A percentile compares a stretch with the other conserved stretches of the same genome.
These are phyloP conservation scores for Fusarium sororula DNA, from an alignment of 2,329 filamentous ascomycete genomes.

Conservation along the genomic window DNA sequence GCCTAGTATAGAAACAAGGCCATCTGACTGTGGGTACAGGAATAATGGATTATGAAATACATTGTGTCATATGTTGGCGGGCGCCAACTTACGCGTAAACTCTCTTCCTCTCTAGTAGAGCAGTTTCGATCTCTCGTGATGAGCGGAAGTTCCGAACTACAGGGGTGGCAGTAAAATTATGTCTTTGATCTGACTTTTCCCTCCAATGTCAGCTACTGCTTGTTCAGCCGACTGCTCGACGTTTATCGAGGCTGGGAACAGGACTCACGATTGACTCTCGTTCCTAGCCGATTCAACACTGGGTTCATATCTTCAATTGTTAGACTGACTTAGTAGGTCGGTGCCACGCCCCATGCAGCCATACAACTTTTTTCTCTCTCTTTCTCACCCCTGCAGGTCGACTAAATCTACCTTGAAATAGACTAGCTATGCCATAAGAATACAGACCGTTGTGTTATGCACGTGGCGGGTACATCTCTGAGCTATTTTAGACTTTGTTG, in stretches of 20 bases:
- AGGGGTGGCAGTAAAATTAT: neutral
- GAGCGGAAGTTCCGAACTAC: neutral
- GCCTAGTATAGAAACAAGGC: neutral
- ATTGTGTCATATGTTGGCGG: neutral
- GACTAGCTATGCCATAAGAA: neutral
- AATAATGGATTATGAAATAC: neutral
- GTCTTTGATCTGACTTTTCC: neutral
- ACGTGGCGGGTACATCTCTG: slow-evolving; percentile 13
- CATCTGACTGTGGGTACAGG: neutral
- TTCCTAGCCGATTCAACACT: neutral
- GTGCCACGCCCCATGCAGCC: neutral
- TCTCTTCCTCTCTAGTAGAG: neutral
- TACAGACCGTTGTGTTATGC: slow-evolving; percentile 1
- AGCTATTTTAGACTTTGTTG: neutral
- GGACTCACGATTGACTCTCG: neutral
- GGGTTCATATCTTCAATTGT: neutral
- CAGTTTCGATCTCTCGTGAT: neutral
- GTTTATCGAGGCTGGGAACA: neutral
- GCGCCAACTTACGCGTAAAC: neutral
- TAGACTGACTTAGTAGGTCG: neutral
- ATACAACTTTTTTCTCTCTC: neutral
- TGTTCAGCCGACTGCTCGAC: neutral
- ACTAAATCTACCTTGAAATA: neutral
- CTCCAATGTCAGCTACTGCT: neutral
- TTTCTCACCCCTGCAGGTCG: neutral